phyloP scores from a whole-genome alignment of 2,329 filamentous ascomycete genomes.

The Teratosphaeria epicoccoides region DNA sequence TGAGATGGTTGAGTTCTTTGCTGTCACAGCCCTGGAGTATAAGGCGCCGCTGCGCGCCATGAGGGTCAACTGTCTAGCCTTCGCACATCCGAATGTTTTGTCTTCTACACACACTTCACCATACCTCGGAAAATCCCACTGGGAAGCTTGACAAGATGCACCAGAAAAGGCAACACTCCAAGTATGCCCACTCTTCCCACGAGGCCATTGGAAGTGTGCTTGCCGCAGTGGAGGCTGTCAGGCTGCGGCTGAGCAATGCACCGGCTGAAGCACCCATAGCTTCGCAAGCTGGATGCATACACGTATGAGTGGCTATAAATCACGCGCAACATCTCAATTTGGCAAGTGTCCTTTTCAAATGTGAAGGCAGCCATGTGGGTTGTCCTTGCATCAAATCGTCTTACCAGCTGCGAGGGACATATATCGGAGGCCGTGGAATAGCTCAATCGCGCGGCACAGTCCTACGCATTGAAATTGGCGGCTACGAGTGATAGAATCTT shows the following conservation, averaged over 20 bases:
- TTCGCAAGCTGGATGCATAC: too few relatives aligned
- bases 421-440: not conserved
- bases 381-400: not conserved
- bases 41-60: slow-evolving; percentile 23
- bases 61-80: slow-evolving; percentile 23
- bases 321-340: not conserved
- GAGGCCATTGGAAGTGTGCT: too few relatives aligned
- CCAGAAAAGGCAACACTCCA: too few relatives aligned
- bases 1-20: not conserved
- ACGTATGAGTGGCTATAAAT: not conserved
- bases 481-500: not conserved
- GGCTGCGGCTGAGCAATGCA: too few relatives aligned
- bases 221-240: too few relatives aligned
- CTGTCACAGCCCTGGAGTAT: slow-evolving; percentile 7
- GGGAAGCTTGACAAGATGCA: too few relatives aligned
- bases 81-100: too few relatives aligned
- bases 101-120: too few relatives aligned
- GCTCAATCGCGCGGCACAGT: not conserved
- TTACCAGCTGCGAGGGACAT: not conserved
- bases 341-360: not conserved
- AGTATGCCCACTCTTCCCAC: too few relatives aligned
- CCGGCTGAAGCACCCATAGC: too few relatives aligned
- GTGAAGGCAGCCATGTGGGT: not conserved
- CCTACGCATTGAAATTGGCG: not conserved
- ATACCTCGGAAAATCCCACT: too few relatives aligned